Conservation (phyloP, 495 filamentous ascomycete genomes). For the Staphylotrichum longicolle region DNA sequence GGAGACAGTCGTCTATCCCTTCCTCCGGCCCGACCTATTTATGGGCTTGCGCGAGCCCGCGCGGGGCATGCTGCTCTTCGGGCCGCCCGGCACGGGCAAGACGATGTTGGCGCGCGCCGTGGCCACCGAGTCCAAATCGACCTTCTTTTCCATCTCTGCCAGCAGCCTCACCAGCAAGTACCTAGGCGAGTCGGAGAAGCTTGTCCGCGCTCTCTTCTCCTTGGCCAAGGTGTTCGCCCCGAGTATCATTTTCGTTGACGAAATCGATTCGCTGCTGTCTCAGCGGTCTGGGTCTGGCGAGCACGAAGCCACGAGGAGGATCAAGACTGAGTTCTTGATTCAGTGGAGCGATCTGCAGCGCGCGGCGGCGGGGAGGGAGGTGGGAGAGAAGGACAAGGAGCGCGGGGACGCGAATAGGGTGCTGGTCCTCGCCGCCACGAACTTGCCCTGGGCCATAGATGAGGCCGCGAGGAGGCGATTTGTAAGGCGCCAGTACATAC, state of each 20-base stretch:
- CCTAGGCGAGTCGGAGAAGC: conserved; percentile 93
- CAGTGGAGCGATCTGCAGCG: conserved; percentile 94
- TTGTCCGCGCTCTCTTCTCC: conserved; percentile 88
- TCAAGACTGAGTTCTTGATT: conserved; percentile 97
- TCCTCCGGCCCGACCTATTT: conserved; percentile 93
- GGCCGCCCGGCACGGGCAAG: conserved; percentile 94
- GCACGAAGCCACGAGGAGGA: conserved; percentile 87
- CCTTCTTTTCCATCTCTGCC: conserved; percentile 96
- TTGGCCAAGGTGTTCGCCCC: conserved; percentile 88
- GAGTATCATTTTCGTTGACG: conserved; percentile 97
- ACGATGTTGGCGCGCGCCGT: conserved; percentile 97
- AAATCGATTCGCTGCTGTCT: conserved; percentile 93
- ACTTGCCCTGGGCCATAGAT: conserved; percentile 97
- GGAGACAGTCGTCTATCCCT: conserved; percentile 96
- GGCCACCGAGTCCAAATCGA: conserved; percentile 90
- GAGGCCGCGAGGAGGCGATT: conserved; percentile 91
- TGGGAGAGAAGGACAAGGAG: conserved; percentile 61
- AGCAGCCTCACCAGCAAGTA: conserved; percentile 95
- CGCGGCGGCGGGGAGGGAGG: conserved; percentile 83
- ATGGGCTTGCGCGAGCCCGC: conserved; percentile 93
- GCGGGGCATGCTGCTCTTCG: conserved; percentile 93
- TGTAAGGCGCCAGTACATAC: conserved; percentile 93
- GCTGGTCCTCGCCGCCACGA: conserved; percentile 92
- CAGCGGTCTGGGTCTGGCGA: conserved; percentile 79
- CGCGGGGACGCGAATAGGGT: conserved; percentile 88